Evolutionary conservation across 23 red algal genomes (phyloP), one percentile per base, ranked within the genome.

Genomic region (Gracilaria gracilis): DNA sequence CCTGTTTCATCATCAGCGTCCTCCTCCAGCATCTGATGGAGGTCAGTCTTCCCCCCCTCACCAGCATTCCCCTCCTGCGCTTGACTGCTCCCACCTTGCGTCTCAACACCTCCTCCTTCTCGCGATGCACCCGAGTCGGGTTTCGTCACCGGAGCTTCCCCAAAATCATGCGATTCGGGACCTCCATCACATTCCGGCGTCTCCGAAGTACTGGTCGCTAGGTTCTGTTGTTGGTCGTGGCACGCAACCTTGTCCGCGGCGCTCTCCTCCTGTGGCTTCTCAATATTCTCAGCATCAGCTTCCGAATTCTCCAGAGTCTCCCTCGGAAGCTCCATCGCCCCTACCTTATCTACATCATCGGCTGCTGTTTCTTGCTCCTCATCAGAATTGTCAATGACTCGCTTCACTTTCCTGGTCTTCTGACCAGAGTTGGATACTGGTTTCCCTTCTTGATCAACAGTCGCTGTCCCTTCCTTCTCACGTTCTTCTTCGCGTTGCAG

Each of bases 381-480:
- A 34, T 81, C 55, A 3, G 42, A 49, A 55, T 57, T 81, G 29
- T 81, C 76, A 12, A 36, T 58, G 23, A 57, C 15, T 48, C 54
- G 35, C 34, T 62, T 65, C 25, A 9, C 29, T 11, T 83, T 59
- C 21, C 29, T 83, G 66, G 46, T 29, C 38, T 27, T 33, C 5
- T 9, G 57, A 62, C 25, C 4, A 39, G 80, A 4, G 2, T 15
- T 14, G 4, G 80, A 33, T 21, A 17, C 21, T 21, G 53, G 33
- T 1, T 34, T 36, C 25, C 28, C 53, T 4, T n/a, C 25, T 9
- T 65, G 12, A 21, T n/a, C 19, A 40, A 29, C 32, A 48, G 53
- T 4, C 12, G 48, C 16, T 21, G 17, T 9, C 9, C 19, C 9
- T 20, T 54, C 78, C 11, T 82, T 82, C 57, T 83, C 55, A 16